Evolutionary conservation across 2,329 filamentous ascomycete species (phyloP), one percentile per base, ranked within the genome.

Genomic region (Laburnicola sp.): DNA sequence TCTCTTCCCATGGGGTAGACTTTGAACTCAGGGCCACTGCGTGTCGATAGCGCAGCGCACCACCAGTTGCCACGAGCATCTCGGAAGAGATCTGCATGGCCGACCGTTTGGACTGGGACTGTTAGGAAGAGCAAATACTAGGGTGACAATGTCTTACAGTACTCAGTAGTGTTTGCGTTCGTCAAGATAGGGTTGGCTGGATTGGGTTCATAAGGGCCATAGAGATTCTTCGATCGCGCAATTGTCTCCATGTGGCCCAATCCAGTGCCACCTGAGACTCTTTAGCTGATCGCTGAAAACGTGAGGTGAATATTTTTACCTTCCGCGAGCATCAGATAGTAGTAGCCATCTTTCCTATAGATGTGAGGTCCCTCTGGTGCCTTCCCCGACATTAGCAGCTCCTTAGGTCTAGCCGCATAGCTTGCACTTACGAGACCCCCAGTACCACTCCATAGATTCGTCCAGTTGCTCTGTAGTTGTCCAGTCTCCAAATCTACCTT

Each of bases 181-280:
- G 73, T 72, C 27, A 76, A 53, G 26, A 76, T 58, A 0, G 75
- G 75, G 40, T 77, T 77, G 1, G 44, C 42, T 0, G 66, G 56
- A 50, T 69, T 69, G 1, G 64, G 37, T 16, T 70, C 66, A 49
- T 72, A 77, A 3, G 74, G 74, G 0, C 74, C 74, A 27, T 61
- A 59, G 9, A 74, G 53, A 28, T 65, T 55, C 22, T 57, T 63
- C 1, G 71, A 72, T 6, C 74, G 62, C 6, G 71, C 73, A 6
- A 76, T 73, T 0, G 67, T 73, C 30, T 64, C 71, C 59, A 63
- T 64, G 44, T 75, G 74, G 5, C 56, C 62, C 2, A 71, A 51
- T 7, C 65, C 68, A 1, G 73, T 75, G 3, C 73, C 74, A 10
- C 63, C 60, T 63, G 6, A 8, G 5, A 6, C 4, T 11, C 22